These are phyloP conservation scores for Cryptococcus floricola DNA, from an alignment of 1,284 basidiomycete genomes.

Conservation along the genomic window DNA sequence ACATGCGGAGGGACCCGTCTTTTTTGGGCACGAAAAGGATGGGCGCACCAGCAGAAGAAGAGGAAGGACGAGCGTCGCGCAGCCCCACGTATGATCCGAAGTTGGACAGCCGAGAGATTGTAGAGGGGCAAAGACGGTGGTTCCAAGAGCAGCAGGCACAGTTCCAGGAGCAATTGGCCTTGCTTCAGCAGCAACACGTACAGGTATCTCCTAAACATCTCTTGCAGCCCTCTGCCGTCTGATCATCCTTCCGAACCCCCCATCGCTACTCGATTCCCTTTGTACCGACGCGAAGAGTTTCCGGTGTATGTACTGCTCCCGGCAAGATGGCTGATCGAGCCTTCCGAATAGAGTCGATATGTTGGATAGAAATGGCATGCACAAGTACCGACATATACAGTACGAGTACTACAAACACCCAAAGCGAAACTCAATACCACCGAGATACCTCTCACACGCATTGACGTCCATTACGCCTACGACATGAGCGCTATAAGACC, in stretches of 20 bases:
- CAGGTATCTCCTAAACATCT: not conserved
- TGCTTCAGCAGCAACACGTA: too few relatives aligned
- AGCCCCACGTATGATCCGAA: not conserved
- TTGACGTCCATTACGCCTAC: not conserved
- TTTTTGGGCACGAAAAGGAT: not conserved
- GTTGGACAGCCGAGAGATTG: not conserved
- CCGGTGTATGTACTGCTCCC: too few relatives aligned
- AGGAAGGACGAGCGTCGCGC: not conserved
- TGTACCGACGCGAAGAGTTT: too few relatives aligned
- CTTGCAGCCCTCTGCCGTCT: conserved; percentile 2
- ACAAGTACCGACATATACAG: too few relatives aligned
- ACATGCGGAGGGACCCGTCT: not conserved
- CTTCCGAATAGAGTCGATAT: too few relatives aligned
- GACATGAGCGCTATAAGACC: conserved; percentile 73
- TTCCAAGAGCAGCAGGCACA: too few relatives aligned
- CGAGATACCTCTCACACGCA: too few relatives aligned
- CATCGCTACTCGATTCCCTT: conserved; percentile 6
- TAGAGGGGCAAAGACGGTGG: not conserved
- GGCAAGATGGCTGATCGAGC: too few relatives aligned
- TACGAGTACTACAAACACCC: too few relatives aligned
- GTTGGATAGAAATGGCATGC: too few relatives aligned
- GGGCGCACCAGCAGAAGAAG: not conserved
- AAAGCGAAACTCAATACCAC: too few relatives aligned
- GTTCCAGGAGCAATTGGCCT: too few relatives aligned
- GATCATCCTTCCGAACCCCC: not conserved